Evolutionary conservation across 2,329 filamentous ascomycete genomes (phyloP).

Genomic region (Bipolaris oryzae): DNA sequence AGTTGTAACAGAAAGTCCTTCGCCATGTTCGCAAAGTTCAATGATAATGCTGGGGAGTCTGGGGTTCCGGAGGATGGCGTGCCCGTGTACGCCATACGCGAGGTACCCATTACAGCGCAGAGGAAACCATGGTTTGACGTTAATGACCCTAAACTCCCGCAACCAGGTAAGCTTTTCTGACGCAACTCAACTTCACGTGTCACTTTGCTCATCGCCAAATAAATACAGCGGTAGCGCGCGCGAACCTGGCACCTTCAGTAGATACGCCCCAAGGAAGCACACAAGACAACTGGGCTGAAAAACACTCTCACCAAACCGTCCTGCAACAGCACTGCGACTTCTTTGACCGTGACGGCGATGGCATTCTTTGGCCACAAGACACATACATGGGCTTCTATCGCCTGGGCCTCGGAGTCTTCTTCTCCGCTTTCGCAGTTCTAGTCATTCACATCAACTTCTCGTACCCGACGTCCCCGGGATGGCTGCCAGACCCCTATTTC

Average conservation of each 20-base stretch:
- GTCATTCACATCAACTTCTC: slow-evolving; percentile 59
- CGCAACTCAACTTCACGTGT: neutral
- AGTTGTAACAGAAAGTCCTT: neutral
- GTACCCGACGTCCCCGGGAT: slow-evolving; percentile 54
- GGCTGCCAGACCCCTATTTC: slow-evolving; percentile 55
- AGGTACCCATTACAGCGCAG: slow-evolving; percentile 18
- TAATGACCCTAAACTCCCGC: slow-evolving; percentile 13
- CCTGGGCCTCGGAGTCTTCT: slow-evolving; percentile 54
- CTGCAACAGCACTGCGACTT: slow-evolving; percentile 61
- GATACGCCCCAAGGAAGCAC: slow-evolving; percentile 52
- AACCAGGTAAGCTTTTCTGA: slow-evolving; percentile 16
- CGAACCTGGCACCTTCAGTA: slow-evolving; percentile 50
- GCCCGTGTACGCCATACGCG: slow-evolving; percentile 12
- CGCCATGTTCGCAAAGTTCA: slow-evolving; percentile 9
- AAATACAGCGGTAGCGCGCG: slow-evolving; percentile 48
- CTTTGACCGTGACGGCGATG: slow-evolving; percentile 60
- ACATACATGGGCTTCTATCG: slow-evolving; percentile 56
- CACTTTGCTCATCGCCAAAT: neutral
- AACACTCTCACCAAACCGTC: slow-evolving; percentile 52
- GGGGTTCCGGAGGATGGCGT: slow-evolving; percentile 1
- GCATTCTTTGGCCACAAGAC: slow-evolving; percentile 60
- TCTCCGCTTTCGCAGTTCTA: slow-evolving; percentile 53
- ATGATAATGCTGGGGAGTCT: neutral
- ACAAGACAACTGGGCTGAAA: slow-evolving; percentile 45
- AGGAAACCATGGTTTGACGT: slow-evolving; percentile 19